phyloP scores from a whole-genome alignment of 2,329 filamentous ascomycete genomes.

The Erysiphe pulchra region DNA sequence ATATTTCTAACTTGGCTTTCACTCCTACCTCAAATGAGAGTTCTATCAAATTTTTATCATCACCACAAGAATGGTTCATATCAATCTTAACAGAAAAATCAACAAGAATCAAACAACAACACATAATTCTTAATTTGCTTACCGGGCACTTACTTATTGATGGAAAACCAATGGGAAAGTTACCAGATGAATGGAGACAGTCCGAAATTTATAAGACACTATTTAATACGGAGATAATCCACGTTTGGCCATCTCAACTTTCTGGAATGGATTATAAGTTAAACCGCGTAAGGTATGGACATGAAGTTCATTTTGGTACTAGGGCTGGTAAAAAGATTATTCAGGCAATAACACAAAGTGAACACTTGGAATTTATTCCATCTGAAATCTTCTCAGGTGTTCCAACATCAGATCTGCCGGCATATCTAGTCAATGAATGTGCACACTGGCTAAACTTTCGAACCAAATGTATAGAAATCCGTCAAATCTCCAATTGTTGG shows the following conservation, averaged over 20 bases:
- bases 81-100: too few species aligned
- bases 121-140: background rate
- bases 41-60: too few species aligned
- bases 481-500: slow-evolving; percentile 19
- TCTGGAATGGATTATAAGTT: slow-evolving; percentile 27
- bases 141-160: background rate
- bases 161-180: slow-evolving; percentile 1
- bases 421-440: slow-evolving; percentile 22
- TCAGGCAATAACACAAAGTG: slow-evolving; percentile 12
- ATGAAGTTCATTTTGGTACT: slow-evolving; percentile 27
- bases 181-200: background rate
- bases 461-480: slow-evolving; percentile 22
- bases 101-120: too few species aligned
- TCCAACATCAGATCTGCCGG: slow-evolving; percentile 22
- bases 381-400: slow-evolving; percentile 9
- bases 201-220: background rate
- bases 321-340: slow-evolving; percentile 16
- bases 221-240: background rate
- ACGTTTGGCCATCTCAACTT: slow-evolving; percentile 17
- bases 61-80: too few species aligned
- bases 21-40: too few species aligned
- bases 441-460: slow-evolving; percentile 32
- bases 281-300: slow-evolving; percentile 14
- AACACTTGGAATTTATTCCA: slow-evolving; percentile 15
- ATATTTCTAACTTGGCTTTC: too few species aligned